A percentile compares a stretch with the other conserved stretches of the same genome.
Evolutionary conservation across 2,329 filamentous ascomycete species (phyloP).

Genomic region (Didymella segeticola): DNA sequence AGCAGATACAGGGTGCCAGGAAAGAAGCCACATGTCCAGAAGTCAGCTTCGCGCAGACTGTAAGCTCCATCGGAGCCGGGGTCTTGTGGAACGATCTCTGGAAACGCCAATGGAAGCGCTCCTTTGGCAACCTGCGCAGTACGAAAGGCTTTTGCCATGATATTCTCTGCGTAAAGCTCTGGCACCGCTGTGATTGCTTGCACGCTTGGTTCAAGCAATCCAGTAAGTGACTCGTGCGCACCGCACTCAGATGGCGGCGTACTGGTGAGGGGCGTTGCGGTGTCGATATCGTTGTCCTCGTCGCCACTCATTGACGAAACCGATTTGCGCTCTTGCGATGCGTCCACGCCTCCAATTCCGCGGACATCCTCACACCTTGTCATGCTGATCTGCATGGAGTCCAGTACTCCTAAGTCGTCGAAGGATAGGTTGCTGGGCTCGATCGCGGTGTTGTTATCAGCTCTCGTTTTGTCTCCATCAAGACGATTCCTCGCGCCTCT

Average conservation of each 20-base stretch:
- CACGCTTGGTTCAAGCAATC: neutral
- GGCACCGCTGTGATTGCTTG: slow-evolving; percentile 1
- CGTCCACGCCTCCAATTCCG: neutral
- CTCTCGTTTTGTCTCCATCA: too few species aligned
- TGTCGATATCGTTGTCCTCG: slow-evolving; percentile 4
- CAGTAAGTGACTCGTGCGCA: neutral
- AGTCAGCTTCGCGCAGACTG: slow-evolving; percentile 50
- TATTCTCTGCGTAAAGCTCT: slow-evolving; percentile 27
- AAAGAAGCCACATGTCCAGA: slow-evolving; percentile 60
- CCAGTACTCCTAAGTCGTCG: too few species aligned
- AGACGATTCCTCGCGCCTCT: too few species aligned
- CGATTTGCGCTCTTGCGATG: neutral
- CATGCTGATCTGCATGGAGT: too few species aligned
- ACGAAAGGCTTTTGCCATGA: slow-evolving; percentile 25
- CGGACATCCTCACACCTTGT: neutral
- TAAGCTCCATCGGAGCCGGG: slow-evolving; percentile 38
- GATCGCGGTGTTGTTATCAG: too few species aligned
- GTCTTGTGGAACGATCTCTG: slow-evolving; percentile 26
- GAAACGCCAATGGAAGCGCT: slow-evolving; percentile 23
- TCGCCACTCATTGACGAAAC: slow-evolving; percentile 5
- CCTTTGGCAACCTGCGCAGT: slow-evolving; percentile 22
- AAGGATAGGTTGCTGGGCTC: too few species aligned
- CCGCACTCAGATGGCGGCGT: slow-evolving; percentile 19
- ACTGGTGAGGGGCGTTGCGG: slow-evolving; percentile 20
- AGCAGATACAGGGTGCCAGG: slow-evolving; percentile 55